Percentiles rank a stretch among this genome's conserved stretches.
Evolutionary conservation across 2,329 filamentous ascomycete genomes (phyloP).

Genomic region (Hymenoscyphus fructigenus): DNA sequence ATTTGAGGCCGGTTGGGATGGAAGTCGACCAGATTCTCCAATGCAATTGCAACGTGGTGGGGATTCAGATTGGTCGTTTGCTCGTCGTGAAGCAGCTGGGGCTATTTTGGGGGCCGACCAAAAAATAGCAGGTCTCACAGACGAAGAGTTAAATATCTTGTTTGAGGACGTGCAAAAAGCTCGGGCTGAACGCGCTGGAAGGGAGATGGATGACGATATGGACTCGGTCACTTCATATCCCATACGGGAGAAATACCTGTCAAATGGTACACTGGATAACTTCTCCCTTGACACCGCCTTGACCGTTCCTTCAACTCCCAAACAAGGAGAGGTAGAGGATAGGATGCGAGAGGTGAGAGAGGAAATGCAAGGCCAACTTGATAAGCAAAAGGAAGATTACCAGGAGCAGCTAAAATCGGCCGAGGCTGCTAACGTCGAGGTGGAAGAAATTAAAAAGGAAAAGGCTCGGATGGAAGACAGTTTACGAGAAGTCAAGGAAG

Average conservation of each 20-base stretch:
- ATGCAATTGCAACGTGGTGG: constrained; percentile 66
- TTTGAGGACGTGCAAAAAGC: constrained; percentile 93
- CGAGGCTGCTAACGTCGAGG: constrained; percentile 72
- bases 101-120: constrained; percentile 88
- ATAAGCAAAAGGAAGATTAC: constrained; percentile 81
- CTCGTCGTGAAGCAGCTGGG: constrained; percentile 86
- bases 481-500: constrained; percentile 73
- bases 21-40: constrained; percentile 78
- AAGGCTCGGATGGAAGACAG: constrained; percentile 83
- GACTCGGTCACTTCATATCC: constrained; percentile 89
- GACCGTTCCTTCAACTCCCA: constrained; percentile 92
- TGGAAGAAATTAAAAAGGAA: constrained; percentile 80
- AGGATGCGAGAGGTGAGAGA: constrained; percentile 72
- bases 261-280: constrained; percentile 90
- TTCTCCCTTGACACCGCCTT: constrained; percentile 92
- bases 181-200: constrained; percentile 70
- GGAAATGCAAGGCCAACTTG: constrained; percentile 79
- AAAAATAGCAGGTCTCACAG: constrained; percentile 83
- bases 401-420: constrained; percentile 74
- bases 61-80: constrained; percentile 94
- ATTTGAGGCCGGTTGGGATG: constrained; percentile 72
- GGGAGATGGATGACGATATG: constrained; percentile 83
- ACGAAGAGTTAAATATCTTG: constrained; percentile 89
- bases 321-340: constrained; percentile 73
- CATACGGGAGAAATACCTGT: constrained; percentile 91